A percentile compares a stretch with the other conserved stretches of the same genome.
Conservation (phyloP, 2,329 filamentous ascomycete genomes). For the Paraphaeosphaeria minitans region DNA sequence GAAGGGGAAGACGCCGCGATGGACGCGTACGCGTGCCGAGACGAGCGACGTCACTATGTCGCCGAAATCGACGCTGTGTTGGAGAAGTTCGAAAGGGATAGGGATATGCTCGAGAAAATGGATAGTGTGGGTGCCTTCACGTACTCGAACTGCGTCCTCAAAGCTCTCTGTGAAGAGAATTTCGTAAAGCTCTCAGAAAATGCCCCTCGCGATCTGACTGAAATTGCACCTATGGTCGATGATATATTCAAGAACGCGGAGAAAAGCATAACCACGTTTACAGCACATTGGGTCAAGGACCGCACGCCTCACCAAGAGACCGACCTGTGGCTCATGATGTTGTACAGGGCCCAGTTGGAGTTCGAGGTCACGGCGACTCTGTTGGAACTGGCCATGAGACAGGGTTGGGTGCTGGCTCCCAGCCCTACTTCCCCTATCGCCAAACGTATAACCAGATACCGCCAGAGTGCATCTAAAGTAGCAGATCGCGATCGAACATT, state of each 20-base stretch:
- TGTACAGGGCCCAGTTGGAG: conserved; percentile 28
- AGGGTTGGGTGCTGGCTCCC: conserved; percentile 24
- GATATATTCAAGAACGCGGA: conserved; percentile 24
- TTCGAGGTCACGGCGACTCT: conserved; percentile 26
- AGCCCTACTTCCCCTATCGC: neutral
- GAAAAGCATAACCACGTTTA: conserved; percentile 15
- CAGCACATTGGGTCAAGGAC: conserved; percentile 16
- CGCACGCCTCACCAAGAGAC: conserved; percentile 17
- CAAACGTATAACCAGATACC: neutral
- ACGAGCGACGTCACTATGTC: conserved; percentile 33
- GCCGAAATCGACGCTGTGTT: conserved; percentile 27
- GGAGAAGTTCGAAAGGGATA: conserved; percentile 21
- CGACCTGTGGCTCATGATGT: conserved; percentile 31
- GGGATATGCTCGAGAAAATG: conserved; percentile 22
- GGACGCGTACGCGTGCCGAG: conserved; percentile 57
- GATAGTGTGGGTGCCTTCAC: conserved; percentile 31
- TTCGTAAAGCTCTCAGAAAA: neutral
- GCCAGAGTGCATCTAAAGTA: neutral
- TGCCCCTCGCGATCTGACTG: conserved; percentile 4
- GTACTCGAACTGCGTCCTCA: conserved; percentile 33
- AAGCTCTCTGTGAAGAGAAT: conserved; percentile 21
- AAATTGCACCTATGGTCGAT: conserved; percentile 12
- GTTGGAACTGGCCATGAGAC: conserved; percentile 15
- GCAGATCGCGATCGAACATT: conserved; percentile 63
- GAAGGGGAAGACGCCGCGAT: conserved; percentile 77